These are phyloP conservation scores for Herpetospermum pedunculosum DNA, from an alignment of 306 rosid species.

Conservation along the genomic window DNA sequence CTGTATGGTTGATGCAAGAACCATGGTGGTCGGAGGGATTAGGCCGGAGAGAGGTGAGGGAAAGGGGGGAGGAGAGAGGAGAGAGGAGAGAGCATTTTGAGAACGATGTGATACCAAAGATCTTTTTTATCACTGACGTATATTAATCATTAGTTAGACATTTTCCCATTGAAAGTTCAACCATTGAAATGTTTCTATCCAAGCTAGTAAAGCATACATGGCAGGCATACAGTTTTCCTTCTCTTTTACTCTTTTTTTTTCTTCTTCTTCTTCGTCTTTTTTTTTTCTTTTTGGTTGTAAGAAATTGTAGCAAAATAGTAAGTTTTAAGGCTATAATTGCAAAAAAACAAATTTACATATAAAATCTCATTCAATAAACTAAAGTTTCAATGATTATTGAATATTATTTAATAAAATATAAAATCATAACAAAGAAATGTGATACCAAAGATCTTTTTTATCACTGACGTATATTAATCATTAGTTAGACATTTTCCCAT, in stretches of 20 bases:
- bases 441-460: not conserved
- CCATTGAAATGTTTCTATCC: not conserved
- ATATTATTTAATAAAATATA: no score
- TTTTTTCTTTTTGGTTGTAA: not conserved
- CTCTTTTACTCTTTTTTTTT: no score
- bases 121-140: no score
- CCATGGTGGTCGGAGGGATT: no score
- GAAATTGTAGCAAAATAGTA: not conserved
- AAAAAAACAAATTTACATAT: not conserved
- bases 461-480: not conserved
- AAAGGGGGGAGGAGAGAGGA: no score
- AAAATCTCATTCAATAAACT: not conserved
- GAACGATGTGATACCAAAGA: no score
- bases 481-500: no score
- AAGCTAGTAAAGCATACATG: not conserved
- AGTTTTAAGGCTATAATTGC: not conserved
- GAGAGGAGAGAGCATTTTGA: no score
- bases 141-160: no score
- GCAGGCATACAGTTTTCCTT: not conserved
- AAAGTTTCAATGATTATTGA: not conserved
- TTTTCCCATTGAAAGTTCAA: slow-evolving; percentile 6
- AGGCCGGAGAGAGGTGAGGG: no score
- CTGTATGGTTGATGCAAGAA: no score
- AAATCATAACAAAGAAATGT: not conserved
- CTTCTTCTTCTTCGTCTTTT: not conserved